Evolutionary conservation across 1,139 yeast species (phyloP).

Genomic region (Taphrina wiesneri): DNA sequence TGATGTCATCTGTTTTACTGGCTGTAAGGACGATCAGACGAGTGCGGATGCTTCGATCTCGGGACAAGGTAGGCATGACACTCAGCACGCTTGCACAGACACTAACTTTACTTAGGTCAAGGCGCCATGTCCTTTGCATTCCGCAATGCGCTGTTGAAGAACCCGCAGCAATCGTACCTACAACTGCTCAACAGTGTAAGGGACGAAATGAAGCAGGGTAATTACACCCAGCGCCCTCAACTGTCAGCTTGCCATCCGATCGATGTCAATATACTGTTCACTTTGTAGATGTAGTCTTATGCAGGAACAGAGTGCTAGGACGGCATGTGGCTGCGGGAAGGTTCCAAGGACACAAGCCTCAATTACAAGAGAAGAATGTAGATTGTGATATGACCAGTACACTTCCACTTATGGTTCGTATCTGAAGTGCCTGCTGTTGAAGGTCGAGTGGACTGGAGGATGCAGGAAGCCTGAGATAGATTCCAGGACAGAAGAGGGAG

Average conservation of each 20-base stretch:
- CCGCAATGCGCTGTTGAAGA: constrained; percentile 63
- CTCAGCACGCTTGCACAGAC: background rate
- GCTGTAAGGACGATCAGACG: constrained; percentile 45
- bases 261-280: constrained; percentile 31
- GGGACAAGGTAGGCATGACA: constrained; percentile 54
- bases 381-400: no score
- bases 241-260: constrained; percentile 40
- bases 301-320: no score
- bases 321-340: no score
- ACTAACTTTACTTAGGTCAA: constrained; percentile 13
- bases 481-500: background rate
- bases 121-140: constrained; percentile 97
- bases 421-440: no score
- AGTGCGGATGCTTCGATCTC: constrained; percentile 33
- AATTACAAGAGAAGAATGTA: no score
- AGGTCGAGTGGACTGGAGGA: background rate
- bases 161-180: constrained; percentile 74
- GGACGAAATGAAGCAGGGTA: constrained; percentile 47
- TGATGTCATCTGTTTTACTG: constrained; percentile 81
- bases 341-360: no score
- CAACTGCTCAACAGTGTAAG: constrained; percentile 81
- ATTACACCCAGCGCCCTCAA: constrained; percentile 35
- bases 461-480: no score
- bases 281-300: constrained; percentile 6
- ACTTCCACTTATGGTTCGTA: no score